phyloP scores from a whole-genome alignment of 1,284 basidiomycete genomes.

The Trametes versicolor region DNA sequence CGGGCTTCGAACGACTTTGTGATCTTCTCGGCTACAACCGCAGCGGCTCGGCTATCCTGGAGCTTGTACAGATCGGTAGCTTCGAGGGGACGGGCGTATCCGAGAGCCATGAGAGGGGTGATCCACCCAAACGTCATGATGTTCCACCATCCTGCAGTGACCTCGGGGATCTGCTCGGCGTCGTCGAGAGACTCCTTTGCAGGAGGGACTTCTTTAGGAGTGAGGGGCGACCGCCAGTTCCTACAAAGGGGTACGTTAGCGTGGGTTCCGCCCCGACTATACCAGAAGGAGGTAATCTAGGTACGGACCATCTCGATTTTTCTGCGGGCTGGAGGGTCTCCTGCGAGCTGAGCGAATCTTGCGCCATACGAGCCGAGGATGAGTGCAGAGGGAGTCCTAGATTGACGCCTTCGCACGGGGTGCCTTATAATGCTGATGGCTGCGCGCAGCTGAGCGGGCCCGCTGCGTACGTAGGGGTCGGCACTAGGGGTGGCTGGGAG shows the following conservation, averaged over 20 bases:
- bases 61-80: conserved; percentile 88
- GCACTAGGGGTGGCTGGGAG: neutral
- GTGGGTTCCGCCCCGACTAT: neutral
- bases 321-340: conserved; percentile 22
- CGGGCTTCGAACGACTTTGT: conserved; percentile 72
- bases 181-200: conserved; percentile 63
- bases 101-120: conserved; percentile 72
- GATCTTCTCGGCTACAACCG: conserved; percentile 70
- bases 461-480: neutral
- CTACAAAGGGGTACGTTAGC: conserved; percentile 14
- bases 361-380: conserved; percentile 21
- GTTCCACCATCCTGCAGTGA: conserved; percentile 58
- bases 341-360: conserved; percentile 22
- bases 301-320: conserved; percentile 27
- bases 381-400: conserved; percentile 8
- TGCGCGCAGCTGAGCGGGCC: neutral
- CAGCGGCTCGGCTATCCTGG: conserved; percentile 67
- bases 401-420: neutral
- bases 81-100: conserved; percentile 84
- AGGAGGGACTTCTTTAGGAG: conserved; percentile 52
- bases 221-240: conserved; percentile 35
- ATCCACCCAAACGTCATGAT: conserved; percentile 79
- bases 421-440: conserved; percentile 3
- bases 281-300: neutral
- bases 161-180: conserved; percentile 60